A percentile compares a stretch with the other conserved stretches of the same genome.
Conservation (phyloP, 2,329 filamentous ascomycete species). For the Diplocarpon rosae region DNA sequence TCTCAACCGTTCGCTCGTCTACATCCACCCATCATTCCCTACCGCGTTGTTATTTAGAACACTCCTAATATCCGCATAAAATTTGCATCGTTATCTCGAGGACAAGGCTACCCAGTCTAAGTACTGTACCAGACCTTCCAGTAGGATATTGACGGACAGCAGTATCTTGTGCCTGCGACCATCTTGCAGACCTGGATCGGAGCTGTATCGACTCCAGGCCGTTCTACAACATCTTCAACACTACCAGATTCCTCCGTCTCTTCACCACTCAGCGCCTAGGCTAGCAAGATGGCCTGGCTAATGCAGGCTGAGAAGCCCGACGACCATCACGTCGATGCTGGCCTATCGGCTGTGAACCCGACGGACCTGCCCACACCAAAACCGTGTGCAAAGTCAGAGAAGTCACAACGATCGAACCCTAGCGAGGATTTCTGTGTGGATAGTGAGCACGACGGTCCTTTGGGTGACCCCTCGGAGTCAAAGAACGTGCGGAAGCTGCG, state of each 20-base stretch:
- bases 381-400: background rate
- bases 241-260: background rate
- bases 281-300: background rate
- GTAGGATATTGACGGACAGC: no score
- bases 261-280: background rate
- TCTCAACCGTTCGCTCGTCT: no score
- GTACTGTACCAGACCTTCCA: no score
- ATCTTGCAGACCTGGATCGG: no score
- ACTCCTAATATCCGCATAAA: no score
- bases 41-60: no score
- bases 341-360: background rate
- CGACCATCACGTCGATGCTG: background rate
- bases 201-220: background rate
- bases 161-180: no score
- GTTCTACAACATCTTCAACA: background rate
- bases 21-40: no score
- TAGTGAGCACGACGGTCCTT: background rate
- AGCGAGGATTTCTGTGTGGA: background rate
- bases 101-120: no score
- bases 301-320: background rate
- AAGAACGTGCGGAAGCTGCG: background rate
- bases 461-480: background rate
- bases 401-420: background rate
- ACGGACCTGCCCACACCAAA: background rate
- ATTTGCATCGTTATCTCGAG: no score